These are phyloP conservation scores for Fusarium decemcellulare DNA, from an alignment of 2,329 filamentous ascomycete genomes.

Conservation along the genomic window DNA sequence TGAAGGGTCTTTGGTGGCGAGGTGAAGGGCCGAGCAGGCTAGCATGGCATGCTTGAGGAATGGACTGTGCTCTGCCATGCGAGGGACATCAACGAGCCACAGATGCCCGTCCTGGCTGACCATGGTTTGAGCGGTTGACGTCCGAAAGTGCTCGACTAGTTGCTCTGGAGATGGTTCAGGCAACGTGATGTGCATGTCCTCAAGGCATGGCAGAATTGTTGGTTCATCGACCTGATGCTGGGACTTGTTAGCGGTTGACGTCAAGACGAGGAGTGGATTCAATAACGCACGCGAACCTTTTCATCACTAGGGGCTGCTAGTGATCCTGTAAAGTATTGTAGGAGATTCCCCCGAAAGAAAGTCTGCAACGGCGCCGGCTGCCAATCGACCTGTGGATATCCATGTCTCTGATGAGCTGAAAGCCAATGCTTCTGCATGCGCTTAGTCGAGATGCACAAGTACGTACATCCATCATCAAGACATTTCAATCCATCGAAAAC, in stretches of 20 bases:
- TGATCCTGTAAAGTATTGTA: constrained; percentile 25
- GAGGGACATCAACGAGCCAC: neutral
- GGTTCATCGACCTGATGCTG: no score
- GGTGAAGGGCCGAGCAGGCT: constrained; percentile 23
- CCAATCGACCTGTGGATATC: constrained; percentile 16
- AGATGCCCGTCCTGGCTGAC: constrained; percentile 4
- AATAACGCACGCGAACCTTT: neutral
- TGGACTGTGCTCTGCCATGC: neutral
- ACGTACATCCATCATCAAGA: constrained; percentile 5
- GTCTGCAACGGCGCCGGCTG: constrained; percentile 15
- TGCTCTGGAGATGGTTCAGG: neutral
- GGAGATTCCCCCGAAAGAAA: constrained; percentile 31
- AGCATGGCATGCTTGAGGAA: constrained; percentile 23
- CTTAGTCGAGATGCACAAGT: constrained; percentile 34
- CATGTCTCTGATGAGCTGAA: constrained; percentile 15
- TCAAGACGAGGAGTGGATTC: no score
- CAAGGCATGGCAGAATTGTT: neutral
- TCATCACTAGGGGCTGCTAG: neutral
- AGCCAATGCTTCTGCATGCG: constrained; percentile 35
- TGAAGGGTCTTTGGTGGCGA: constrained; percentile 6
- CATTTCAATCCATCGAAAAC: constrained; percentile 21
- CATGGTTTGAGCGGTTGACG: constrained; percentile 8
- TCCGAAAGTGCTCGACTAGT: constrained; percentile 6
- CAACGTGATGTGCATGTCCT: neutral
- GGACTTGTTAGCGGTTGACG: no score